Percentiles rank a stretch among this genome's conserved stretches.
phyloP scores from a whole-genome alignment of 2,329 filamentous ascomycete genomes.

The Microcyclosporella mali region DNA sequence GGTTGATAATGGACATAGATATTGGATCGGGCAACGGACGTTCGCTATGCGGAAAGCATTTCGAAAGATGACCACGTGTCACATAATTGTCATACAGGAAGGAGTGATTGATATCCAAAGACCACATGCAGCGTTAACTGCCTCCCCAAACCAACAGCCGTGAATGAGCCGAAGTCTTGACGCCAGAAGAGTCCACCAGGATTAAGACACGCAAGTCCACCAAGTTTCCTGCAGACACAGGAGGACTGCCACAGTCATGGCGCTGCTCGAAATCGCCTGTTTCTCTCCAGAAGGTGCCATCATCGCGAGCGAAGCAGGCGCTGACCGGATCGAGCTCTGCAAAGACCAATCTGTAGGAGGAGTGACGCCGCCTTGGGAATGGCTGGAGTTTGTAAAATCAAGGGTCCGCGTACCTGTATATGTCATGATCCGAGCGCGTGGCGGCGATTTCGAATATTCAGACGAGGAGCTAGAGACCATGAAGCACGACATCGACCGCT shows the following conservation, averaged over 20 bases:
- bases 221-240: too few relatives aligned
- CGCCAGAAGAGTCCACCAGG: too few relatives aligned
- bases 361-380: conserved; percentile 34
- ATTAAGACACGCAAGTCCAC: too few relatives aligned
- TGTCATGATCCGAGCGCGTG: conserved; percentile 50
- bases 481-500: conserved; percentile 34
- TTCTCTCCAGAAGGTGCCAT: conserved; percentile 42
- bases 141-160: too few relatives aligned
- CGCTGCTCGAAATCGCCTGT: conserved; percentile 44
- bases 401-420: conserved; percentile 39
- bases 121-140: too few relatives aligned
- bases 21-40: too few relatives aligned
- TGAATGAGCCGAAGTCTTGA: too few relatives aligned
- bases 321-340: conserved; percentile 49
- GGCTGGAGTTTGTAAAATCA: conserved; percentile 24
- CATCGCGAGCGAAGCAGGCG: conserved; percentile 36
- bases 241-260: conserved; percentile 8
- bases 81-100: too few relatives aligned
- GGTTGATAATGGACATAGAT: too few relatives aligned
- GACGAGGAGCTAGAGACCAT: conserved; percentile 39
- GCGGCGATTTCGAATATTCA: conserved; percentile 42
- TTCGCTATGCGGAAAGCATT: too few relatives aligned
- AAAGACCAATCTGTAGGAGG: conserved; percentile 37
- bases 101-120: too few relatives aligned
- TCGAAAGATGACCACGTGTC: too few relatives aligned